phyloP scores from a whole-genome alignment of 2,329 filamentous ascomycete species.

The Epichloe gansuensis region DNA sequence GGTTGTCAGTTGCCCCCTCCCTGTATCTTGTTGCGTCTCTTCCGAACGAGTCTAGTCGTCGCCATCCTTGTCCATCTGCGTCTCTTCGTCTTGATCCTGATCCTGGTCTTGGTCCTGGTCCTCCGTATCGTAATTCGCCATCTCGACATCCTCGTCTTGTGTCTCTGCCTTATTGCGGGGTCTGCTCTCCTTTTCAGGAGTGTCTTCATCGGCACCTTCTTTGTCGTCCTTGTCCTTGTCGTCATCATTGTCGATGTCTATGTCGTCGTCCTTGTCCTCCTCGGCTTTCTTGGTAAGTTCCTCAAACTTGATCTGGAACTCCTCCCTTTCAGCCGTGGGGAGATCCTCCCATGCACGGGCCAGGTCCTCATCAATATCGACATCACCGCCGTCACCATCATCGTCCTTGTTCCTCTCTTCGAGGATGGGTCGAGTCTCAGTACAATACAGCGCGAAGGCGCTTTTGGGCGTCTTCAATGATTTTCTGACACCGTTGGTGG shows the following conservation, averaged over 20 bases:
- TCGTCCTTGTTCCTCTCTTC: conserved; percentile 31
- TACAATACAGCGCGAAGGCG: conserved; percentile 44
- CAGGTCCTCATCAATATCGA: conserved; percentile 41
- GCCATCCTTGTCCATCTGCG: conserved; percentile 21
- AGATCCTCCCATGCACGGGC: conserved; percentile 42
- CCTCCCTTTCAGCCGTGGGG: conserved; percentile 34
- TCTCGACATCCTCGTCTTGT: conserved; percentile 37
- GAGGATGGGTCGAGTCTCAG: conserved; percentile 32
- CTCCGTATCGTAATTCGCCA: conserved; percentile 33
- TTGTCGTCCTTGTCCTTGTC: conserved; percentile 5
- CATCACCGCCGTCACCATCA: conserved; percentile 13
- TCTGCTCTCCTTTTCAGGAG: conserved; percentile 11
- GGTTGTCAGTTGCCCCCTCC: background rate
- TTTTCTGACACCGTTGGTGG: conserved; percentile 29
- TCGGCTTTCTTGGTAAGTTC: conserved; percentile 14
- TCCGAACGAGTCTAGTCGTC: conserved; percentile 7
- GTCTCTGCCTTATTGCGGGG: conserved; percentile 17
- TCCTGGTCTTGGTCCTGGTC: conserved; percentile 16
- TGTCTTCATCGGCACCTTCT: conserved; percentile 7
- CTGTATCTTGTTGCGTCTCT: background rate
- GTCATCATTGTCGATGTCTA: conserved; percentile 7
- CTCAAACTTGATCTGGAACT: conserved; percentile 28
- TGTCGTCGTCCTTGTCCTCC: conserved; percentile 16
- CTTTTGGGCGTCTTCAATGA: conserved; percentile 29
- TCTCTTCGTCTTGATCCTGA: conserved; percentile 12